phyloP scores from a whole-genome alignment of 2,329 filamentous ascomycete genomes.

The Penicillium sp. region DNA sequence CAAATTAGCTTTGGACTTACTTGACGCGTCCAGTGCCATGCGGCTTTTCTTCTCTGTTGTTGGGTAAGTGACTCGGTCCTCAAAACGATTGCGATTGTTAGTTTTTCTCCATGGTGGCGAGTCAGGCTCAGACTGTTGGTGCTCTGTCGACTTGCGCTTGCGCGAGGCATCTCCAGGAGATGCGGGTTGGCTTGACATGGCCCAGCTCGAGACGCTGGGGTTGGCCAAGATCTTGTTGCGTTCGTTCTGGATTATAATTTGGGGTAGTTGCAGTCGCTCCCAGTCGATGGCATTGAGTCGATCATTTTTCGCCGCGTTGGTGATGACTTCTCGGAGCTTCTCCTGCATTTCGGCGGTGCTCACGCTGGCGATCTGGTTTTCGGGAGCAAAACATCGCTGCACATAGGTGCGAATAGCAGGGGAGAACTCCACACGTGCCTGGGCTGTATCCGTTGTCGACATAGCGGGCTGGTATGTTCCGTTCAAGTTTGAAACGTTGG shows the following conservation, averaged over 20 bases:
- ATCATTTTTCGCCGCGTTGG: slow-evolving; percentile 72
- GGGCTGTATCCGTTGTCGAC: slow-evolving; percentile 40
- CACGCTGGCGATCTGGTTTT: slow-evolving; percentile 66
- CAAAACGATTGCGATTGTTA: slow-evolving; percentile 62
- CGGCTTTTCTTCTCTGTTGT: slow-evolving; percentile 53
- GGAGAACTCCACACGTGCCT: slow-evolving; percentile 71
- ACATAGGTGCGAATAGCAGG: slow-evolving; percentile 84
- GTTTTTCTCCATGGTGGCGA: slow-evolving; percentile 74
- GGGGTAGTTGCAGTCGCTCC: slow-evolving; percentile 79
- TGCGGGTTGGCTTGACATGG: slow-evolving; percentile 26
- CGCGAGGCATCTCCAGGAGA: slow-evolving; percentile 49
- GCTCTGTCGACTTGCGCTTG: slow-evolving; percentile 81
- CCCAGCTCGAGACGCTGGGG: slow-evolving; percentile 41
- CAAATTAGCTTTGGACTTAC: slow-evolving; percentile 86
- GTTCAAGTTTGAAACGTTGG: slow-evolving; percentile 19
- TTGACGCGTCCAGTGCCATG: slow-evolving; percentile 58
- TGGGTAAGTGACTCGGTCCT: slow-evolving; percentile 72
- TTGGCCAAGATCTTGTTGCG: slow-evolving; percentile 54
- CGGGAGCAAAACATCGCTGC: slow-evolving; percentile 78
- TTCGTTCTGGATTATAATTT: slow-evolving; percentile 75
- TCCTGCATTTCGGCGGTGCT: slow-evolving; percentile 71
- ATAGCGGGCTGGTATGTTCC: slow-evolving; percentile 25
- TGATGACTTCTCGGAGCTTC: slow-evolving; percentile 84
- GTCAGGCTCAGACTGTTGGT: slow-evolving; percentile 51
- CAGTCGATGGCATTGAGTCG: slow-evolving; percentile 76